These are phyloP conservation scores for Edaphochlamys debaryana DNA, from an alignment of 139 green algal species.

Conservation along the genomic window DNA sequence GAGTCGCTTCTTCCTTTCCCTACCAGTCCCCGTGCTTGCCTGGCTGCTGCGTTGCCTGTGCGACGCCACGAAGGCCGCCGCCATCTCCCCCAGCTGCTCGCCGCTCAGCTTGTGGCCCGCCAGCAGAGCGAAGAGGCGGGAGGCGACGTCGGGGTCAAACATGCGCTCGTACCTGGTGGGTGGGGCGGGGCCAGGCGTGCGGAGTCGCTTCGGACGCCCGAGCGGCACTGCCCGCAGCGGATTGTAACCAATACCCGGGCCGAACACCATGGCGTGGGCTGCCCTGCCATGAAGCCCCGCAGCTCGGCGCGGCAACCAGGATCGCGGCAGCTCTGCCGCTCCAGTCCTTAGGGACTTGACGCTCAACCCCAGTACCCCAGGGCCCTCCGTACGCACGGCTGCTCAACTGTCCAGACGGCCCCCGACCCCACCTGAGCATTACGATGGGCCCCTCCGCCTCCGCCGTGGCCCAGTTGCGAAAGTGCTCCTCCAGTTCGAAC, in stretches of 20 bases:
- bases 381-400: too few relatives aligned
- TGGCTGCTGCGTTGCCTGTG: constrained; percentile 26
- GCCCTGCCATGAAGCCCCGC: too few relatives aligned
- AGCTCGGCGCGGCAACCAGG: too few relatives aligned
- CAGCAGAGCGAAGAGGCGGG: constrained; percentile 34
- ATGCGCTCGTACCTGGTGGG: constrained; percentile 59
- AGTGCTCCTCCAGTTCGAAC: constrained; percentile 58
- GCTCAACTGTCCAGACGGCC: too few relatives aligned
- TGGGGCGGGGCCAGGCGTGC: too few relatives aligned
- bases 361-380: too few relatives aligned
- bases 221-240: too few relatives aligned
- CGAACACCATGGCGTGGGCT: too few relatives aligned
- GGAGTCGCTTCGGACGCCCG: too few relatives aligned
- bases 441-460: constrained; percentile 44
- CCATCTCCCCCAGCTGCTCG: constrained; percentile 7
- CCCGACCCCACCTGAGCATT: constrained; percentile 48
- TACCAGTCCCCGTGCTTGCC: not conserved
- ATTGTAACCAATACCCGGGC: too few relatives aligned
- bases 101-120: constrained; percentile 2
- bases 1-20: not conserved
- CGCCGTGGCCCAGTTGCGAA: constrained; percentile 45
- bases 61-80: constrained; percentile 7
- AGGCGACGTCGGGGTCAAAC: constrained; percentile 51
- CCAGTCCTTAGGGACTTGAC: too few relatives aligned
- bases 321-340: too few relatives aligned